Evolutionary conservation across 1,284 basidiomycete genomes (phyloP).

Genomic region (Exobasidium rhododendri): DNA sequence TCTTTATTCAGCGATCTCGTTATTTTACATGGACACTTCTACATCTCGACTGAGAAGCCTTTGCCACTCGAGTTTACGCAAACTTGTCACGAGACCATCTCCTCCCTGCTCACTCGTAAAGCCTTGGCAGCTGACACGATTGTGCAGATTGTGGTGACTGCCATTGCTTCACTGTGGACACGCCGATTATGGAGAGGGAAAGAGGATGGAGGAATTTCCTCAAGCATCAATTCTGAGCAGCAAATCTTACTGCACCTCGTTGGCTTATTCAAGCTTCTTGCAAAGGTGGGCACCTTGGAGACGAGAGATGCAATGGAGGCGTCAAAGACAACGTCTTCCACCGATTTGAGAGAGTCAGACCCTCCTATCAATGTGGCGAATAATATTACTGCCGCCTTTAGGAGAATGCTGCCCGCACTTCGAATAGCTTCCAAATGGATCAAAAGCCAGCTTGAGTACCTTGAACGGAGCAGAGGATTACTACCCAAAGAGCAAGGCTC

Average conservation of each 20-base stretch:
- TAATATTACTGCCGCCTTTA: conserved; percentile 71
- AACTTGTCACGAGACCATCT: conserved; percentile 25
- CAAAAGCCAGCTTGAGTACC: conserved; percentile 71
- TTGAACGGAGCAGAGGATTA: conserved; percentile 55
- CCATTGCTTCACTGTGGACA: conserved; percentile 41
- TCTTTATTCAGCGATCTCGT: conserved; percentile 15
- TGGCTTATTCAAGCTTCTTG: conserved; percentile 65
- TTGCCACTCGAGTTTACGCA: background rate
- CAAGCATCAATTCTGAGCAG: conserved; percentile 59
- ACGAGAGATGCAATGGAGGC: conserved; percentile 59
- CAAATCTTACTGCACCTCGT: conserved; percentile 72
- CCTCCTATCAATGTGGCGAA: conserved; percentile 3
- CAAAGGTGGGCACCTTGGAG: conserved; percentile 66
- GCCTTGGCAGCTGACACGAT: conserved; percentile 41
- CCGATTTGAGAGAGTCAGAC: background rate
- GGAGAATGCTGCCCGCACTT: conserved; percentile 79
- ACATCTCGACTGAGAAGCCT: background rate
- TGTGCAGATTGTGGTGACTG: conserved; percentile 42
- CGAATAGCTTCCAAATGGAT: conserved; percentile 88
- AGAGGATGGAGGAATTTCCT: background rate
- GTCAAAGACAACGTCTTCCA: conserved; percentile 56
- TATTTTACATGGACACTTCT: conserved; percentile 43
- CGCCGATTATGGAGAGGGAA: conserved; percentile 29
- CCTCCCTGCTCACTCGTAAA: conserved; percentile 24
- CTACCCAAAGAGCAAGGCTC: conserved; percentile 24